Evolutionary conservation across 139 green algal species (phyloP).

Genomic region (Closterium sp.): DNA sequence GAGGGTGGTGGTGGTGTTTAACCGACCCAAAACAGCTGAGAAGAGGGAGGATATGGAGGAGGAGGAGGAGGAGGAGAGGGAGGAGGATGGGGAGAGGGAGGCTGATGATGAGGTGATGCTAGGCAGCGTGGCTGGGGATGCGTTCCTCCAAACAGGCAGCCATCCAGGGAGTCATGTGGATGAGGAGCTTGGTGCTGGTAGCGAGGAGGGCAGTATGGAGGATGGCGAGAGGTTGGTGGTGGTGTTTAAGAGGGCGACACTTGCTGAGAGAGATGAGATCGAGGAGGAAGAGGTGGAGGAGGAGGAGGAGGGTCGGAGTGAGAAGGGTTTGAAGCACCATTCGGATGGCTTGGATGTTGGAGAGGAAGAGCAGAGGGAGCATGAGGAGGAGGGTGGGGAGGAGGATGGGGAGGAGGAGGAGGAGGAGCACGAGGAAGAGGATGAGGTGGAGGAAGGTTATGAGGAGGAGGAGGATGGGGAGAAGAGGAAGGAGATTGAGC

Average conservation of each 20-base stretch:
- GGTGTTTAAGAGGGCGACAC: neutral
- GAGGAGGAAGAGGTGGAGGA: neutral
- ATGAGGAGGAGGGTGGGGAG: neutral
- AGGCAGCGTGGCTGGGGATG: too few relatives aligned
- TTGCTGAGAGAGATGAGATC: neutral
- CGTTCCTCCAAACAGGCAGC: too few relatives aligned
- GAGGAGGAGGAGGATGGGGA: neutral
- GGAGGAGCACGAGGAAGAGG: neutral
- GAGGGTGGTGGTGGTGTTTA: neutral
- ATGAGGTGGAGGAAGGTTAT: neutral
- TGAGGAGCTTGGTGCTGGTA: neutral
- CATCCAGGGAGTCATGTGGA: too few relatives aligned
- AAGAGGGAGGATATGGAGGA: too few relatives aligned
- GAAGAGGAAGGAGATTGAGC: neutral
- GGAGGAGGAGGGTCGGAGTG: neutral
- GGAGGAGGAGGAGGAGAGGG: too few relatives aligned
- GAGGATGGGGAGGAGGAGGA: neutral
- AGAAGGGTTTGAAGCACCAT: too few relatives aligned
- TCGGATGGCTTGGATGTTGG: too few relatives aligned
- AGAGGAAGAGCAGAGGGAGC: neutral
- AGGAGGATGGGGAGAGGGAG: too few relatives aligned
- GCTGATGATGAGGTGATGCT: too few relatives aligned
- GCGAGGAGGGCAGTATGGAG: neutral
- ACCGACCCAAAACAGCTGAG: neutral
- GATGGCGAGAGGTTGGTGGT: neutral